Evolutionary conservation across 208 protist species (phyloP), one percentile per base, ranked within the genome.

Genomic region (Wallacemonas sp.): DNA sequence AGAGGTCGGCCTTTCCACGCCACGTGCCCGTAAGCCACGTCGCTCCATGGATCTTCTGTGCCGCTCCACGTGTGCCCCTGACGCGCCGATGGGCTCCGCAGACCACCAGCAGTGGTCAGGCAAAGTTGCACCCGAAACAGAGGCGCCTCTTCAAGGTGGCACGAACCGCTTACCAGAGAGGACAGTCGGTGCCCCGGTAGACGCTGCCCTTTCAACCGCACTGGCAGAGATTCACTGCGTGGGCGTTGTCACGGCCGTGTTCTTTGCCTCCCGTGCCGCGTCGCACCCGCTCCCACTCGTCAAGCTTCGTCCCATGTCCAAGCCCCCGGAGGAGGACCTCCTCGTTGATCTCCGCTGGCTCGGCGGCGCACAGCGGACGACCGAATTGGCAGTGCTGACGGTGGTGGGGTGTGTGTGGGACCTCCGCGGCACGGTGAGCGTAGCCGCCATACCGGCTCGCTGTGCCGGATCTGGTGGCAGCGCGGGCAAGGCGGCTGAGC

Each of bases 161-260:
- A n/a, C n/a, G n/a, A n/a, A n/a, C n/a, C n/a, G n/a, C n/a, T n/a
- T n/a, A n/a, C 36, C 36, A 6, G 36, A 14, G 36, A 6, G 14
- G 9, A 14, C 9, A 5, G 3, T 47, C 11, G 19, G 11, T 4
- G 17, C 43, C 4, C 19, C 26, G 47, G 6, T 30, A 33, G 47
- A 55, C 19, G 19, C 47, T 4, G n/a, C 19, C 8, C 4, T 55
- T 2, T 4, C 11, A 9, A 32, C 26, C 4, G 47, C 3, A 9
- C 11, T 9, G 21, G 4, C 52, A 3, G 16, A 9, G 9, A 62
- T 85, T 14, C 44, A 62, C 32, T 30, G 83, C 2, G 23, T 75
- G 0, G 80, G 65, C 3, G 72, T 81, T 1, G 79, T 87, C 9
- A 52, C 70, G n/a, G 68, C 68, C 24, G 62, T 87, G 6, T 87